phyloP scores from a whole-genome alignment of 2,329 filamentous ascomycete genomes.

The Trichoderma atrobrunneum region DNA sequence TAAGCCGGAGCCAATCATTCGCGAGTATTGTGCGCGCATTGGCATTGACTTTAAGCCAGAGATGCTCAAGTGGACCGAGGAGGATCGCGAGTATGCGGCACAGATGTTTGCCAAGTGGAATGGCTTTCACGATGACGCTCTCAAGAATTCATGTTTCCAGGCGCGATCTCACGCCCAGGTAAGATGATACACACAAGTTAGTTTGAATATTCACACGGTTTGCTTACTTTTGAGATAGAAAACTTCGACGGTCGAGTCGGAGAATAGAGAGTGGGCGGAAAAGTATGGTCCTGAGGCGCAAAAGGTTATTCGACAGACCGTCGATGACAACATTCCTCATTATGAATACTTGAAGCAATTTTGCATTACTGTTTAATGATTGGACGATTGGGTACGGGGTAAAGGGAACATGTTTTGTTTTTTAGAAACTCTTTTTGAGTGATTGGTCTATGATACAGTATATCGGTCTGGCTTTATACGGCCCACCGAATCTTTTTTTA shows the following conservation, averaged over 20 bases:
- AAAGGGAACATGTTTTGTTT: background rate
- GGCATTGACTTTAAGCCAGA: slow-evolving; percentile 70
- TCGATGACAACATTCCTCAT: slow-evolving; percentile 67
- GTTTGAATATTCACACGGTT: background rate
- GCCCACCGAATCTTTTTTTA: background rate
- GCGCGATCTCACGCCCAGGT: slow-evolving; percentile 64
- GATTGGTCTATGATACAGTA: slow-evolving; percentile 14
- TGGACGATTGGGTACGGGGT: background rate
- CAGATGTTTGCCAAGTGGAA: slow-evolving; percentile 93
- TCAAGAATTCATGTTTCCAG: slow-evolving; percentile 74
- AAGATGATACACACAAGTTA: slow-evolving; percentile 27
- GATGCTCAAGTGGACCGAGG: slow-evolving; percentile 84
- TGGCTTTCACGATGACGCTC: slow-evolving; percentile 94
- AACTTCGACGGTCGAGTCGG: slow-evolving; percentile 60
- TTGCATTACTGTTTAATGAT: slow-evolving; percentile 56
- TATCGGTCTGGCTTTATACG: background rate
- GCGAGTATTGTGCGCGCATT: slow-evolving; percentile 77
- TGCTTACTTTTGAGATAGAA: slow-evolving; percentile 45
- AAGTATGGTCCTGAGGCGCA: slow-evolving; percentile 73
- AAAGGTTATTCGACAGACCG: slow-evolving; percentile 66
- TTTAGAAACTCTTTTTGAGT: background rate
- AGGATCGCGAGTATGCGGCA: slow-evolving; percentile 69
- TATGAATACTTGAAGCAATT: slow-evolving; percentile 84
- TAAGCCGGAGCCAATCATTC: slow-evolving; percentile 70
- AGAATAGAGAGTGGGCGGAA: slow-evolving; percentile 68